Evolutionary conservation across 2,329 filamentous ascomycete species (phyloP).

Genomic region (Botryotinia globosa): DNA sequence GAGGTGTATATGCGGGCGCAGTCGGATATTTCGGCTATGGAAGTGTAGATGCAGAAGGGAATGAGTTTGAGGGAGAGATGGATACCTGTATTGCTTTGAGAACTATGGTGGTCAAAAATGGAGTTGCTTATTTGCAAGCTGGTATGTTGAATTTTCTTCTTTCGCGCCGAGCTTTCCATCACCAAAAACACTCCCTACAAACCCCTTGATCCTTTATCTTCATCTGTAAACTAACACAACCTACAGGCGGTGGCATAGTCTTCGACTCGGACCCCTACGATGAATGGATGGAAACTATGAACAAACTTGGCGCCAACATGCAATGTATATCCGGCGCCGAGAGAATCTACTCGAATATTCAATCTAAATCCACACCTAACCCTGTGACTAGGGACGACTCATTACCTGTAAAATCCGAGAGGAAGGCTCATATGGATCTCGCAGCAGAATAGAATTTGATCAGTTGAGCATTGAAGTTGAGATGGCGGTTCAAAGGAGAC

Average conservation of each 20-base stretch:
- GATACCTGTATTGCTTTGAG: conserved; percentile 73
- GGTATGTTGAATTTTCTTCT: conserved; percentile 42
- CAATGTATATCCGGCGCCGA: conserved; percentile 84
- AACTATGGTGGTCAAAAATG: conserved; percentile 93
- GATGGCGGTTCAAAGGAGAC: background rate
- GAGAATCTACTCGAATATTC: conserved; percentile 44
- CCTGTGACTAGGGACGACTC: background rate
- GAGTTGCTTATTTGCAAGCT: conserved; percentile 86
- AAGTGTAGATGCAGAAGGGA: conserved; percentile 62
- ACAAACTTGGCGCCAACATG: conserved; percentile 91
- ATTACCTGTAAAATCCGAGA: conserved; percentile 5
- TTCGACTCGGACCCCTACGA: conserved; percentile 90
- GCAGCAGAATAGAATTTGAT: conserved; percentile 25
- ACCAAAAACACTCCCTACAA: background rate
- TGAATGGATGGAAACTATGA: conserved; percentile 95
- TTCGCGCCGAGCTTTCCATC: background rate
- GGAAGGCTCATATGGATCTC: conserved; percentile 30
- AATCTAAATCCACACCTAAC: conserved; percentile 19
- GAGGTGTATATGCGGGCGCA: conserved; percentile 91
- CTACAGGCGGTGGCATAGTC: conserved; percentile 76
- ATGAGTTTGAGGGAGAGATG: conserved; percentile 75
- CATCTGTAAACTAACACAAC: background rate
- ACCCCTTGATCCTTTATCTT: background rate
- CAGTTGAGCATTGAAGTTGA: background rate
- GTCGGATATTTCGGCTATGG: conserved; percentile 96